Percentiles rank a stretch among this genome's conserved stretches.
phyloP scores from a whole-genome alignment of 2,329 filamentous ascomycete species.

The Botrytis sinoallii region DNA sequence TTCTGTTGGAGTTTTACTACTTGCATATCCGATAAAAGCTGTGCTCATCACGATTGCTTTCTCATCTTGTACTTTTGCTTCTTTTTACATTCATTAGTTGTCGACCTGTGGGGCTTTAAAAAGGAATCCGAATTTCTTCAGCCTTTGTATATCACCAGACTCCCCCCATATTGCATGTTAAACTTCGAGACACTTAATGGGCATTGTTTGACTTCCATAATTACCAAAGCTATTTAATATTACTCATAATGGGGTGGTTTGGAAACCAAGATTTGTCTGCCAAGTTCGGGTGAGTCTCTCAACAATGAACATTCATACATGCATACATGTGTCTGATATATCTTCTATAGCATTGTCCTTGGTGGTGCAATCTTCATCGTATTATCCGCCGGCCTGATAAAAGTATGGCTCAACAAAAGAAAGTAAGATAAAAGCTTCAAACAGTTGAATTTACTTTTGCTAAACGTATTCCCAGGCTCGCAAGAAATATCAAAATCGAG shows the following conservation, averaged over 20 bases:
- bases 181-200: neutral
- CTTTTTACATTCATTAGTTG: neutral
- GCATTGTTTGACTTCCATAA: neutral
- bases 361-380: constrained; percentile 6
- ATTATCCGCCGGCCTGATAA: constrained; percentile 1
- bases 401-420: constrained; percentile 16
- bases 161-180: neutral
- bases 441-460: neutral
- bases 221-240: constrained; percentile 5
- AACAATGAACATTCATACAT: neutral
- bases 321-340: neutral
- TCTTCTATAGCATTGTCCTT: constrained; percentile 8
- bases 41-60: constrained; percentile 7
- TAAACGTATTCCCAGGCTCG: constrained; percentile 14
- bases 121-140: neutral
- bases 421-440: neutral
- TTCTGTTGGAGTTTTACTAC: neutral
- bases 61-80: neutral
- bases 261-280: constrained; percentile 10
- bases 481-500: constrained; percentile 17
- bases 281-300: constrained; percentile 16
- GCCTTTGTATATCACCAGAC: neutral
- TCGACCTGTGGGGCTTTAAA: neutral
- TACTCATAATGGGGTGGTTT: constrained; percentile 20
- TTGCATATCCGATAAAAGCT: constrained; percentile 5